Conservation (phyloP, 768 basidiomycete species). For the Saitozyma sp. region DNA sequence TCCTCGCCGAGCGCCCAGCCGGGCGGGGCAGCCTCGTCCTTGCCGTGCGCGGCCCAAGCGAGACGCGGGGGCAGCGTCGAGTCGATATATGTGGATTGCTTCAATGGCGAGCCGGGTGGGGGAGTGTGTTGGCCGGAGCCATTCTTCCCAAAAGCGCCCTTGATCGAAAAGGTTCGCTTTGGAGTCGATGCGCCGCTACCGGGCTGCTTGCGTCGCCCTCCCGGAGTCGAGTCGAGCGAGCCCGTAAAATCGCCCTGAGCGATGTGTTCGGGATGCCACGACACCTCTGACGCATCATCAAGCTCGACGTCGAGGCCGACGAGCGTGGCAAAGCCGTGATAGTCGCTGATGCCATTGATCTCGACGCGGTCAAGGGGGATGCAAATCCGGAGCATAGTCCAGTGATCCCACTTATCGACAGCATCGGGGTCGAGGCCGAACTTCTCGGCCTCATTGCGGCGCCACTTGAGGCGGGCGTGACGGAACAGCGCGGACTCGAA, state of each 20-base stretch:
- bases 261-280: conserved; percentile 15
- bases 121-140: no score
- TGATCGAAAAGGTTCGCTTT: no score
- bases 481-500: conserved; percentile 47
- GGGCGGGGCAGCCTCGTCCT: neutral
- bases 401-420: conserved; percentile 30
- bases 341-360: conserved; percentile 39
- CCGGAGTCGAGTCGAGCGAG: neutral
- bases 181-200: no score
- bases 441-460: neutral
- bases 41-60: neutral
- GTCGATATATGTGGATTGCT: neutral
- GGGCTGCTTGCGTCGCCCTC: no score
- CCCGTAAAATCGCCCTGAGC: conserved; percentile 12
- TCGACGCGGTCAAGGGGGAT: conserved; percentile 47
- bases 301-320: conserved; percentile 43
- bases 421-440: neutral
- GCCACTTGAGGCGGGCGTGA: conserved; percentile 32
- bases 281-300: conserved; percentile 9
- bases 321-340: conserved; percentile 48
- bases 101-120: neutral
- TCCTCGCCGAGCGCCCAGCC: neutral
- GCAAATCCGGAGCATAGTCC: conserved; percentile 49
- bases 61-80: neutral
- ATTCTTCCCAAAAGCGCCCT: no score